Evolutionary conservation across 176 grass and related monocot species (phyloP), one percentile per base, ranked within the genome.

Genomic region (Rhynchospora breviuscula): DNA sequence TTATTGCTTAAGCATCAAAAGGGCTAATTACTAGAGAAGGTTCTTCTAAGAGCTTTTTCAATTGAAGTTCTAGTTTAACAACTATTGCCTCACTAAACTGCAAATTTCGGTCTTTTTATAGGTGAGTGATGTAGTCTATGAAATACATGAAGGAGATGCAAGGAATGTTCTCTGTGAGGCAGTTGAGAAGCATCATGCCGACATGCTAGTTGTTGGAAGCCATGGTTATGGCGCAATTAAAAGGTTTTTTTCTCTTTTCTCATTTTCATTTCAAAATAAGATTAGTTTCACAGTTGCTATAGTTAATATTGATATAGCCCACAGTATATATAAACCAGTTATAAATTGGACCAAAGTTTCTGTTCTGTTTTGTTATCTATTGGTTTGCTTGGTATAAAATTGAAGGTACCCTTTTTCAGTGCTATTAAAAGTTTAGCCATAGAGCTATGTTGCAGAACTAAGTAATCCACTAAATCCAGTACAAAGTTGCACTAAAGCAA

Each of bases 211-310:
- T 51, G 91, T 98, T 56, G 92, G 95, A 81, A 98, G 93, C 70
- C 92, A 98, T 71, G 91, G 92, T 52, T 95, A 98, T 33, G 95
- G 92, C 48, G 91, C 89, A 43, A 98, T 98, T 57, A 98, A 98
- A 81, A 91, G 95, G 92, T 98, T 60, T 64, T 22, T 26, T 57
- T n/a, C 78, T 26, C 75, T 33, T 81, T 64, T 61, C 5, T 49
- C 3, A 82, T 58, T 60, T 14, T 67, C 21, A 2, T 22, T 22
- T 73, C n/a, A 53, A 13, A 61, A 13, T 31, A 69, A 19, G 14
- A 33, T 61, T 21, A 10, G 17, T 77, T 74, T 18, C 0, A 45
- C 43, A 76, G 5, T 10, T 70, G 67, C 52, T 76, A 19, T 76
- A 10, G 9, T 76, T 76, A 40, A 19, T 59, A 59, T 59, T 59